Evolutionary conservation across 768 basidiomycete genomes (phyloP).

Genomic region (Lactifluus pinguis): DNA sequence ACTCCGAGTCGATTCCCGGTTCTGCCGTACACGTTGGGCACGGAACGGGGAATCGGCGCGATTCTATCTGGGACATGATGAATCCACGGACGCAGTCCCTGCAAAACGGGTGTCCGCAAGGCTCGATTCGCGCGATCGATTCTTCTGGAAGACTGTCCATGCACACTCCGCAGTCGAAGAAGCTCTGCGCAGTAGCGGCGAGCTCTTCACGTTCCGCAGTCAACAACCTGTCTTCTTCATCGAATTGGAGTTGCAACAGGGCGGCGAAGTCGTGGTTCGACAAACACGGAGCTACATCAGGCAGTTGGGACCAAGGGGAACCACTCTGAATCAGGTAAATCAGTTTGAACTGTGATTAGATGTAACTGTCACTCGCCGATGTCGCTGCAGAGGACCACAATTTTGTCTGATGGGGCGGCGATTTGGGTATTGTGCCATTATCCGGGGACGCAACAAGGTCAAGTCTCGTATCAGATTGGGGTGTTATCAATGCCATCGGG

Average conservation of each 20-base stretch:
- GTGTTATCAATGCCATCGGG: background rate
- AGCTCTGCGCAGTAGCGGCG: background rate
- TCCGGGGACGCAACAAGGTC: background rate
- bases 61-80: constrained; percentile 39
- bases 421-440: background rate
- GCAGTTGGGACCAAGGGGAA: background rate
- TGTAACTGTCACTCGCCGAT: background rate
- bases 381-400: background rate
- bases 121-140: constrained; percentile 32
- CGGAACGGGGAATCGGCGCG: constrained; percentile 47
- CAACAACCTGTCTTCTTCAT: constrained; percentile 7
- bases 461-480: background rate
- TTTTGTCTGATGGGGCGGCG: background rate
- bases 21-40: constrained; percentile 48
- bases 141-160: constrained; percentile 40
- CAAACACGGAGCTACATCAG: background rate
- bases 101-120: constrained; percentile 47
- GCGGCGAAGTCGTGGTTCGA: background rate
- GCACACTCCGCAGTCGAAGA: constrained; percentile 49
- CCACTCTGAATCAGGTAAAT: background rate
- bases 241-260: constrained; percentile 6
- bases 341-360: background rate
- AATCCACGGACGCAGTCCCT: constrained; percentile 40
- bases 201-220: constrained; percentile 5
- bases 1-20: constrained; percentile 6